A percentile compares a stretch with the other conserved stretches of the same genome.
Evolutionary conservation across 1,139 yeast species (phyloP).

Genomic region (Hyphopichia burtonii): DNA sequence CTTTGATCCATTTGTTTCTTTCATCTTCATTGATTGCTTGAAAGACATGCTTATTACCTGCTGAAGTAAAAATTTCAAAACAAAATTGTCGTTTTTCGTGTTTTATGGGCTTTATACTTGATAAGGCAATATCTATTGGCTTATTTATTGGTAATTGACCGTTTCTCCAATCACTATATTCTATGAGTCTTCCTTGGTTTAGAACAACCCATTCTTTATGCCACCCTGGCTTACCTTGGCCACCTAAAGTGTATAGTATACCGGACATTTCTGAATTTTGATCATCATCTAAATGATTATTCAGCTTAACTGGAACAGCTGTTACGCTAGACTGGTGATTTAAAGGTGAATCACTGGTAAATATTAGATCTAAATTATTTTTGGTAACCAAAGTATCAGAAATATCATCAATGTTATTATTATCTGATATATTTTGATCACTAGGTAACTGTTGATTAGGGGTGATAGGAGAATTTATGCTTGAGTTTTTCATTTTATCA

Average conservation of each 20-base stretch:
- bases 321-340: neutral
- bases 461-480: neutral
- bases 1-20: constrained; percentile 66
- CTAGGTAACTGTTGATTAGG: no score
- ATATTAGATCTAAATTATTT: constrained; percentile 35
- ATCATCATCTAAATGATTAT: constrained; percentile 11
- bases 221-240: constrained; percentile 80
- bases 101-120: constrained; percentile 57
- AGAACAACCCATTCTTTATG: constrained; percentile 88
- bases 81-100: constrained; percentile 56
- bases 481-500: neutral
- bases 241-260: constrained; percentile 65
- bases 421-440: neutral
- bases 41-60: constrained; percentile 67
- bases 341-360: constrained; percentile 8
- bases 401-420: constrained; percentile 13
- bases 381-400: constrained; percentile 16
- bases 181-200: constrained; percentile 63
- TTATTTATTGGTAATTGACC: constrained; percentile 62
- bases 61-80: constrained; percentile 74
- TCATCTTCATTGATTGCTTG: constrained; percentile 77
- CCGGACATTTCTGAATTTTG: constrained; percentile 47
- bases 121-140: constrained; percentile 73
- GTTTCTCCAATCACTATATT: constrained; percentile 80
- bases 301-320: neutral